phyloP scores from a whole-genome alignment of 768 basidiomycete species.

The Phylloporus rhodoxanthus region DNA sequence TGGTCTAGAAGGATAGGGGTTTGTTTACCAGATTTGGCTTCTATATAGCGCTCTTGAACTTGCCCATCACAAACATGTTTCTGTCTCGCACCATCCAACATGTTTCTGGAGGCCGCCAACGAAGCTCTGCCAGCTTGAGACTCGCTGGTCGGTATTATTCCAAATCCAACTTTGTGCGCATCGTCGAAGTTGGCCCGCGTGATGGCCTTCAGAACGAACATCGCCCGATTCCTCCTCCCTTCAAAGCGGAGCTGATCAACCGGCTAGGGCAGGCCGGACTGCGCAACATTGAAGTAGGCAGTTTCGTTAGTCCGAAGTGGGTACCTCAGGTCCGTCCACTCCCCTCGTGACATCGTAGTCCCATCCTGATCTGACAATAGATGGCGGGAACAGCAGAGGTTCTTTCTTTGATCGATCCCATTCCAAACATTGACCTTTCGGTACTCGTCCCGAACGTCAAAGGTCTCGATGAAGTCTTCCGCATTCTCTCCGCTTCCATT shows the following conservation, averaged over 20 bases:
- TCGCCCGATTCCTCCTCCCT: conserved; percentile 57
- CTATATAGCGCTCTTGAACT: neutral
- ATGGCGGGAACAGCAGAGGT: conserved; percentile 86
- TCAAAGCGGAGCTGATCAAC: conserved; percentile 78
- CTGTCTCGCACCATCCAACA: conserved; percentile 4
- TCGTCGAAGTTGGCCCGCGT: conserved; percentile 87
- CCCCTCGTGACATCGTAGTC: neutral
- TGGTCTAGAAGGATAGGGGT: conserved; percentile 3
- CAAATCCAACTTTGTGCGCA: conserved; percentile 30
- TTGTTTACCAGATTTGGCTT: conserved; percentile 1
- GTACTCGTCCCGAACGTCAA: conserved; percentile 79
- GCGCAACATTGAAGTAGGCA: conserved; percentile 73
- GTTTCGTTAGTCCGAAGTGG: conserved; percentile 91
- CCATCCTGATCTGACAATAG: conserved; percentile 33
- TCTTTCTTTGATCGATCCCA: conserved; percentile 49
- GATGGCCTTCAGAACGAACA: conserved; percentile 93
- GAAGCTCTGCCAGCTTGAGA: neutral
- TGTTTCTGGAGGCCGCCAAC: neutral
- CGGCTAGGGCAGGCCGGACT: conserved; percentile 64
- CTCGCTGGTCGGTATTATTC: conserved; percentile 2
- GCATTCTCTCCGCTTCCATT: conserved; percentile 39
- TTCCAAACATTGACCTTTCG: conserved; percentile 58
- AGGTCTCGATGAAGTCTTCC: conserved; percentile 64
- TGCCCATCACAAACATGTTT: conserved; percentile 6
- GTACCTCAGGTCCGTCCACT: conserved; percentile 64